A percentile compares a stretch with the other conserved stretches of the same genome.
Conservation (phyloP, 805 yeast genomes). For the Ogataea nitratoaversa region DNA sequence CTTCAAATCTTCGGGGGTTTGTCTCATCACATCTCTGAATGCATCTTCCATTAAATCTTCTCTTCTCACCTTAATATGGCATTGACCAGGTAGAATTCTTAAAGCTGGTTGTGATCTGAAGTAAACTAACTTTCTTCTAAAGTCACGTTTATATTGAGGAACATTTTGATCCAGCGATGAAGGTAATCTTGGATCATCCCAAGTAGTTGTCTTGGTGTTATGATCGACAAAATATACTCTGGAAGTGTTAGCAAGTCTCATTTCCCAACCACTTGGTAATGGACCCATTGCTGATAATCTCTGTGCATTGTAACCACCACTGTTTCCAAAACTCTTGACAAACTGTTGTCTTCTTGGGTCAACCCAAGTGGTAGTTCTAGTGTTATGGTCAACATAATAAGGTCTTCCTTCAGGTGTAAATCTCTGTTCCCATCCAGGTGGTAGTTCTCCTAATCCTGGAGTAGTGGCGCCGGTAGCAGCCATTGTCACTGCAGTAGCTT, state of each 20-base stretch:
- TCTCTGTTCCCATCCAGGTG: slow-evolving; percentile 99
- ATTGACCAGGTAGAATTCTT: slow-evolving; percentile 96
- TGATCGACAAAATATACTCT: slow-evolving; percentile 98
- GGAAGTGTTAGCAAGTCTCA: slow-evolving; percentile 98
- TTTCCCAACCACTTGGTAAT: slow-evolving; percentile 98
- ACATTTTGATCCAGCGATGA: slow-evolving; percentile 96
- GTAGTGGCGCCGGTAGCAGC: slow-evolving; percentile 85
- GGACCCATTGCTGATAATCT: slow-evolving; percentile 98
- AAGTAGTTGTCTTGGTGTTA: slow-evolving; percentile 97
- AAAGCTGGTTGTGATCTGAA: slow-evolving; percentile 98
- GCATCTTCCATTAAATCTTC: slow-evolving; percentile 96
- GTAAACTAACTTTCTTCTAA: slow-evolving; percentile 93
- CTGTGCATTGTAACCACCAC: slow-evolving; percentile 93
- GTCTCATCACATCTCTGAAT: slow-evolving; percentile 97
- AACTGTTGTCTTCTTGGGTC: slow-evolving; percentile 99
- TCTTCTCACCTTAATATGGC: slow-evolving; percentile 96
- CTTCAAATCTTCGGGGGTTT: slow-evolving; percentile 96
- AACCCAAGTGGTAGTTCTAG: slow-evolving; percentile 99
- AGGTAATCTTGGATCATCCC: slow-evolving; percentile 99
- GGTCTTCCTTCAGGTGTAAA: slow-evolving; percentile 98
- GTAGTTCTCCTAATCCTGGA: slow-evolving; percentile 93
- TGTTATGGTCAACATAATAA: slow-evolving; percentile 96
- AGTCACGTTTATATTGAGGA: slow-evolving; percentile 98
- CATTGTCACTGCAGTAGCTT: slow-evolving; percentile 42
- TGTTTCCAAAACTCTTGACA: slow-evolving; percentile 88